Evolutionary conservation across 768 basidiomycete species (phyloP), one percentile per base, ranked within the genome.

Genomic region (Amanita subjunquillea): DNA sequence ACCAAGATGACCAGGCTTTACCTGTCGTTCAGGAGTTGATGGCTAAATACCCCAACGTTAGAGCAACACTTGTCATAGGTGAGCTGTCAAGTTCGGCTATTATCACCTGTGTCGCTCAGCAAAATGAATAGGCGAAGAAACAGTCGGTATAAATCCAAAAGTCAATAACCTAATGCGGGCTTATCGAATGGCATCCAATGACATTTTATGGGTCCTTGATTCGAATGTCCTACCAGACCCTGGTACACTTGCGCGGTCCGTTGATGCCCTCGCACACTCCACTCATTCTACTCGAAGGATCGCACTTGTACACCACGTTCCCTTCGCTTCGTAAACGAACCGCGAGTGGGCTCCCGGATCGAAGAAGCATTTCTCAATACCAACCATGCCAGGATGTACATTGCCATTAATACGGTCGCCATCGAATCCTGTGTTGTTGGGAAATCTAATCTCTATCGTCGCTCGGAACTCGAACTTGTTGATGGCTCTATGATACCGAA

Each of bases 321-420:
- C 96, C 0, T 89, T 91, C 62, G 95, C 91, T 77, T 78, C 50
- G 75, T 85, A 53, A 81, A 81, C 55, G 83, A 85, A 60, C 69
- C 75, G 39, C 72, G 72, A 48, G 71, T 92, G 53, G 96, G 96
- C 2, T 83, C 92, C 27, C 74, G 80, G 55, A 73, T 98, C 25
- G 96, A 99, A 69, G 87, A 91, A 55, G 91, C 90, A 0, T 99
- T 95, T 66, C 70, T 99, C 53, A 97, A 97, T 65, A 95, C 93
- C 4, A 97, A 91, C 55, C 96, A 98, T 61, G 91, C 95, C 23
- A 98, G 94, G 69, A 93, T 97, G 88, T 97, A 98, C 61, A 76
- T 97, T 49, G 93, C 92, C 8, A 91, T 97, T 63, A 94, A 95
- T 69, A 79, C 86, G 0, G 70, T 87, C 43, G 90, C 87, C 9